Evolutionary conservation across 176 grass and related monocot genomes (phyloP).

Genomic region (Musa beccarii): DNA sequence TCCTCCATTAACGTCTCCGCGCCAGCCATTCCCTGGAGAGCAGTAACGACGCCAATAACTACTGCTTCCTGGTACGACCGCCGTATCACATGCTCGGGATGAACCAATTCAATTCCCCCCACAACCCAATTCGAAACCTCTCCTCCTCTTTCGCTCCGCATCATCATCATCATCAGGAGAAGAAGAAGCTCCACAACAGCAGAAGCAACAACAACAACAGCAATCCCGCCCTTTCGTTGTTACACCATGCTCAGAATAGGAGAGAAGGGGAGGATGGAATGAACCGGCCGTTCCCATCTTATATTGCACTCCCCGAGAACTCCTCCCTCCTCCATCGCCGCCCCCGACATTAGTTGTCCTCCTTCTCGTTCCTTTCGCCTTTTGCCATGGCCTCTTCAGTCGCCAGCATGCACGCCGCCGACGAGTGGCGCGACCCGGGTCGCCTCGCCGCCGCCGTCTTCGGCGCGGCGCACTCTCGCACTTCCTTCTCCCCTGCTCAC

Average conservation of each 20-base stretch:
- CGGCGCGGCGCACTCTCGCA: slow-evolving; percentile 23
- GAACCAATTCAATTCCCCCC: background rate
- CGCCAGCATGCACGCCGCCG: slow-evolving; percentile 60
- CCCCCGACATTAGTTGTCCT: background rate
- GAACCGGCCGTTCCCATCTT: too few species aligned
- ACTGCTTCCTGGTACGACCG: background rate
- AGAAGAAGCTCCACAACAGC: too few species aligned
- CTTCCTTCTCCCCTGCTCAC: slow-evolving; percentile 15
- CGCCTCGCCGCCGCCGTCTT: slow-evolving; percentile 3
- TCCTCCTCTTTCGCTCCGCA: too few species aligned
- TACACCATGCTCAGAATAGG: too few species aligned
- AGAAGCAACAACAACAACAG: background rate
- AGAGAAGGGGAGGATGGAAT: too few species aligned
- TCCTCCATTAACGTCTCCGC: background rate
- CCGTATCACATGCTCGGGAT: background rate
- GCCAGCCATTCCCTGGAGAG: too few species aligned
- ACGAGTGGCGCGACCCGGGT: slow-evolving; percentile 40
- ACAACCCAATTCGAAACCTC: too few species aligned
- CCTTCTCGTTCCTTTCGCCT: background rate
- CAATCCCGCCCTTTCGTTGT: background rate
- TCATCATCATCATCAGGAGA: too few species aligned
- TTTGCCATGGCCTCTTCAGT: slow-evolving; percentile 71
- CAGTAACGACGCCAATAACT: background rate
- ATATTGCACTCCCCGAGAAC: too few species aligned
- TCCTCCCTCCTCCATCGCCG: slow-evolving; percentile 8